These are phyloP conservation scores for Plenodomus lindquistii DNA, from an alignment of 2,329 filamentous ascomycete species.

Conservation along the genomic window DNA sequence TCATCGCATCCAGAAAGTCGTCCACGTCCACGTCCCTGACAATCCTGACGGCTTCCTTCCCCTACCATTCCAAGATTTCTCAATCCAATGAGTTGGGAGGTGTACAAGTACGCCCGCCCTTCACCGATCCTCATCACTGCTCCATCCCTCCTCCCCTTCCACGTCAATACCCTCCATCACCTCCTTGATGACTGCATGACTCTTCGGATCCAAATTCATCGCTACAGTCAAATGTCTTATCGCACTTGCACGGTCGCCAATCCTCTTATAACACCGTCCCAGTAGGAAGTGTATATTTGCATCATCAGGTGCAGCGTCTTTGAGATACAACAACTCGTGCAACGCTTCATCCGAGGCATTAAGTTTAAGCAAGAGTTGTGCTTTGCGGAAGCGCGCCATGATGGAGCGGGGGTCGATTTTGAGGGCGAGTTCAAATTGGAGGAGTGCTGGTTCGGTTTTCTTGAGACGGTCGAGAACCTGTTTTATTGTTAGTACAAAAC, in stretches of 20 bases:
- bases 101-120: no score
- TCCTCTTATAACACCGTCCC: conserved; percentile 70
- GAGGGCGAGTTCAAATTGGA: conserved; percentile 81
- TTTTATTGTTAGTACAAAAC: neutral
- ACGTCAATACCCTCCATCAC: conserved; percentile 91
- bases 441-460: conserved; percentile 75
- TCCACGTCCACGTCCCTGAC: no score
- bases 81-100: no score
- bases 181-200: conserved; percentile 92
- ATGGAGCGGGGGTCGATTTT: conserved; percentile 80
- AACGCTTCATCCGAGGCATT: conserved; percentile 71
- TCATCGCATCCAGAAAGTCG: no score
- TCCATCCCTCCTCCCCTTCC: conserved; percentile 56
- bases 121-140: conserved; percentile 40
- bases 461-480: conserved; percentile 78
- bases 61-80: no score
- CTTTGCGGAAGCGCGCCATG: conserved; percentile 90
- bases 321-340: conserved; percentile 81
- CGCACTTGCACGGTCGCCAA: conserved; percentile 68
- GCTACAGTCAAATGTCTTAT: conserved; percentile 94
- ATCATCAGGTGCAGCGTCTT: conserved; percentile 90
- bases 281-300: conserved; percentile 95
- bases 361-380: conserved; percentile 80
- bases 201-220: conserved; percentile 94
- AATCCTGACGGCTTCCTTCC: no score